Percentiles rank a stretch among this genome's conserved stretches.
Evolutionary conservation across 1,284 basidiomycete species (phyloP).

Genomic region (Ustilago esculenta): DNA sequence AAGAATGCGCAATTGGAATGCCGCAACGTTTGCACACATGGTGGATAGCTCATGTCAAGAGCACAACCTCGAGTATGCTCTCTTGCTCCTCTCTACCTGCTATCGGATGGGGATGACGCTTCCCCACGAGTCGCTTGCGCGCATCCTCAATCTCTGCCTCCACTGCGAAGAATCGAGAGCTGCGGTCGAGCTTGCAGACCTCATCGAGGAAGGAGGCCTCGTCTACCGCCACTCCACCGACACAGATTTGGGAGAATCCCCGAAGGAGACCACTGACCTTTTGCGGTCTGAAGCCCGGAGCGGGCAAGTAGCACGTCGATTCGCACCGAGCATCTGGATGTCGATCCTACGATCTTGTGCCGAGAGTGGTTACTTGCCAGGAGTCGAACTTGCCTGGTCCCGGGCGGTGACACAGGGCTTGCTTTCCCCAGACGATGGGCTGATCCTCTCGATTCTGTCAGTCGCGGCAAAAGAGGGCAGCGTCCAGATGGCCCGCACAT

Average conservation of each 20-base stretch:
- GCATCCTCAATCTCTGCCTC: conserved; percentile 26
- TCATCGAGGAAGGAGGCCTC: conserved; percentile 32
- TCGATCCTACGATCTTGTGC: conserved; percentile 49
- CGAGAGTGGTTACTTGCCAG: conserved; percentile 45
- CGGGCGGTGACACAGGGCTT: conserved; percentile 25
- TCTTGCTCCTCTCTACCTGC: conserved; percentile 40
- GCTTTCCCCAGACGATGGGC: conserved; percentile 48
- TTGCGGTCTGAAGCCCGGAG: conserved; percentile 4
- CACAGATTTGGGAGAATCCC: too few relatives aligned
- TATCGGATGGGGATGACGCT: conserved; percentile 18
- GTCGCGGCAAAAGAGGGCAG: conserved; percentile 48
- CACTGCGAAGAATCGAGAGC: conserved; percentile 42
- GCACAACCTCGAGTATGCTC: conserved; percentile 49
- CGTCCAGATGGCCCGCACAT: conserved; percentile 21
- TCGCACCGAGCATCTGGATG: conserved; percentile 54
- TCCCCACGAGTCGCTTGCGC: conserved; percentile 17
- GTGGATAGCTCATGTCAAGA: conserved; percentile 39
- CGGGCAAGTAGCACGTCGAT: conserved; percentile 20
- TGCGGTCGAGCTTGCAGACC: conserved; percentile 44
- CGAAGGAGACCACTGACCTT: neutral
- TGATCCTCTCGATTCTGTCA: conserved; percentile 34
- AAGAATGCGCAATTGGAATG: conserved; percentile 46
- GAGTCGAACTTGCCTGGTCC: conserved; percentile 53
- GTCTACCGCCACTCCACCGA: conserved; percentile 4
- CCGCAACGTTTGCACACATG: conserved; percentile 43